Percentiles rank a stretch among this genome's conserved stretches.
These are phyloP conservation scores for Tubosaeta sp. DNA, from an alignment of 768 basidiomycete species.

Conservation along the genomic window DNA sequence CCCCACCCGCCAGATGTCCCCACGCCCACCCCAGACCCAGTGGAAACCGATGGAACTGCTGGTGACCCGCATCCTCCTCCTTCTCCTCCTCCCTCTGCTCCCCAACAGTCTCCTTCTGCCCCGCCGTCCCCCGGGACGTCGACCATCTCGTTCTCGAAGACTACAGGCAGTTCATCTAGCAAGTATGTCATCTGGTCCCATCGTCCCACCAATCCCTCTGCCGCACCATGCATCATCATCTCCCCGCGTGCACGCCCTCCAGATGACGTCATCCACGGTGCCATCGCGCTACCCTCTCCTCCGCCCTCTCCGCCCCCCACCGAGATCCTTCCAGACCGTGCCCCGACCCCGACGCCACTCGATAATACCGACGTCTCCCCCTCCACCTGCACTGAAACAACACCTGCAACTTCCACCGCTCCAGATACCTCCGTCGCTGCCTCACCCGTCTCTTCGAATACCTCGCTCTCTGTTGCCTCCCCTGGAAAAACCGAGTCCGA, in stretches of 20 bases:
- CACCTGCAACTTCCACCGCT: slow-evolving; percentile 46
- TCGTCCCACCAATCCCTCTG: slow-evolving; percentile 59
- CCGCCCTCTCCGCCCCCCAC: slow-evolving; percentile 36
- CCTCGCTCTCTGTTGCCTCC: slow-evolving; percentile 46
- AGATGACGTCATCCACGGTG: slow-evolving; percentile 49
- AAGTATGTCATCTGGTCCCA: slow-evolving; percentile 70
- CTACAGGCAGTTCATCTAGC: slow-evolving; percentile 1
- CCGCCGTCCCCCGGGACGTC: slow-evolving; percentile 5
- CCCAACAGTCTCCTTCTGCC: not conserved
- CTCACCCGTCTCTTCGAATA: slow-evolving; percentile 58
- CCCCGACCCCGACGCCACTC: not conserved
- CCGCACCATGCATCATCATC: slow-evolving; percentile 69
- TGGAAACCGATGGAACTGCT: not conserved
- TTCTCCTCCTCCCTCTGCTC: slow-evolving; percentile 5
- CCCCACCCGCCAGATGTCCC: slow-evolving; percentile 1
- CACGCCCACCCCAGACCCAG: slow-evolving; percentile 4
- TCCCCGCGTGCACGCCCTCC: slow-evolving; percentile 63
- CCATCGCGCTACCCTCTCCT: slow-evolving; percentile 52
- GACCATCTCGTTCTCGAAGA: not conserved
- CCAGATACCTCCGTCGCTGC: slow-evolving; percentile 44
- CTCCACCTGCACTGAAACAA: slow-evolving; percentile 45
- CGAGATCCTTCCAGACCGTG: slow-evolving; percentile 8
- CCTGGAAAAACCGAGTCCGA: slow-evolving; percentile 8
- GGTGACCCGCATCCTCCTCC: slow-evolving; percentile 12
- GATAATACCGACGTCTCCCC: slow-evolving; percentile 37